Conservation (phyloP, 2,329 filamentous ascomycete genomes). For the Nemania bipapillata region DNA sequence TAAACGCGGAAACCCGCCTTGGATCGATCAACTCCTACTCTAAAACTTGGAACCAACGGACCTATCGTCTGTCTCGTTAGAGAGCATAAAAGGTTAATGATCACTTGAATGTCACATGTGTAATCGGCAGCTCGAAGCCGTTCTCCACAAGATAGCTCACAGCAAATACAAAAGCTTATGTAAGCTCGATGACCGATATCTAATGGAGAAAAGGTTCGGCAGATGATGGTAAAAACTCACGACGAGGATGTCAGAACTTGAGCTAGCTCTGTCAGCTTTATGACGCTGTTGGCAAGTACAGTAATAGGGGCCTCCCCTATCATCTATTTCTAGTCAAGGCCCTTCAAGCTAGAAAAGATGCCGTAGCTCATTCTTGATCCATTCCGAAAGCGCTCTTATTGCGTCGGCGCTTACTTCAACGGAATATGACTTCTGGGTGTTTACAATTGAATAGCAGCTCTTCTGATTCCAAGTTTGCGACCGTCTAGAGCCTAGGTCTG, state of each 20-base stretch:
- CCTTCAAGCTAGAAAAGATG: constrained; percentile 33
- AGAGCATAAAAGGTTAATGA: constrained; percentile 21
- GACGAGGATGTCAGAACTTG: constrained; percentile 30
- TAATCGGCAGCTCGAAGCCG: constrained; percentile 17
- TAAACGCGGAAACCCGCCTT: constrained; percentile 14
- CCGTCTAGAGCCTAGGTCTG: not conserved
- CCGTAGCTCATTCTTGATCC: constrained; percentile 25
- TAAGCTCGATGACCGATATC: not conserved
- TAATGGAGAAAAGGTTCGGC: not conserved
- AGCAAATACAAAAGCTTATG: constrained; percentile 6
- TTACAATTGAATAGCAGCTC: constrained; percentile 24
- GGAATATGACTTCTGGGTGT: constrained; percentile 33
- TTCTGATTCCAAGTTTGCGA: constrained; percentile 20
- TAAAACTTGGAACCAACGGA: constrained; percentile 23
- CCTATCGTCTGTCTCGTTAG: constrained; percentile 34
- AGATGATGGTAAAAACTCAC: constrained; percentile 15
- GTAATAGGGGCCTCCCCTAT: constrained; percentile 27
- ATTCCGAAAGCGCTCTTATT: constrained; percentile 20
- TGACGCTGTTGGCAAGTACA: constrained; percentile 23
- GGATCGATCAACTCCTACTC: constrained; percentile 16
- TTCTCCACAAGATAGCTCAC: constrained; percentile 32
- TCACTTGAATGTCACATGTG: constrained; percentile 31
- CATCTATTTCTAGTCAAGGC: constrained; percentile 17
- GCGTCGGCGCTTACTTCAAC: constrained; percentile 9
- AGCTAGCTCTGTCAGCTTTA: constrained; percentile 28